Percentiles rank a stretch among this genome's conserved stretches.
Conservation (phyloP, 176 grass and related monocot genomes). For the Lolium rigidum region DNA sequence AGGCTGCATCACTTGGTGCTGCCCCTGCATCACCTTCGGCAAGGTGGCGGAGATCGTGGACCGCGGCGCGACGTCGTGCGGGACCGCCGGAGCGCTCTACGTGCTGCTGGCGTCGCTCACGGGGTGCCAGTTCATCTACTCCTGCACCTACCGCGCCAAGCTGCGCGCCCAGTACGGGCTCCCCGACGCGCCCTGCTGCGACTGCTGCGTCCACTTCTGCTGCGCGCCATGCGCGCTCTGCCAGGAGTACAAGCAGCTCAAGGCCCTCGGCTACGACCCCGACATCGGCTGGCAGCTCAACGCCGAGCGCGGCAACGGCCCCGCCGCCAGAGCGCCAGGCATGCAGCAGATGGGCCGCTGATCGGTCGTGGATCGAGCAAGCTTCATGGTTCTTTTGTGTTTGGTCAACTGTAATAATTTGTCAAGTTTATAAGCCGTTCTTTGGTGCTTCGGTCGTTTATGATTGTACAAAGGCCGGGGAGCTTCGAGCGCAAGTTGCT, state of each 20-base stretch:
- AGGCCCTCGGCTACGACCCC: slow-evolving; percentile 59
- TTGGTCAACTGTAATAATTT: no score
- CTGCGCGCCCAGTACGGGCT: slow-evolving; percentile 54
- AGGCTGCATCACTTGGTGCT: slow-evolving; percentile 64
- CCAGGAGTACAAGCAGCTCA: slow-evolving; percentile 77
- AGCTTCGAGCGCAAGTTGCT: no score
- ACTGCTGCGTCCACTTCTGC: slow-evolving; percentile 78
- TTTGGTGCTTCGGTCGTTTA: no score
- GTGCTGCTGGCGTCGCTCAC: slow-evolving; percentile 9
- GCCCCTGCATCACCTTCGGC: slow-evolving; percentile 73
- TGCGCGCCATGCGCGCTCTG: slow-evolving; percentile 59
- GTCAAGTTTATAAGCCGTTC: no score
- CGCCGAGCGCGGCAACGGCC: background rate
- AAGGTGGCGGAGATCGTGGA: slow-evolving; percentile 81
- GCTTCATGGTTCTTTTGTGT: no score
- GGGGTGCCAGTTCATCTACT: slow-evolving; percentile 62
- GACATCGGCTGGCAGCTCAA: slow-evolving; percentile 48
- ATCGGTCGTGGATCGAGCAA: background rate
- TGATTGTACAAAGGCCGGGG: no score
- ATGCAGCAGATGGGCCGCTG: slow-evolving; percentile 36
- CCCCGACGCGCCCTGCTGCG: slow-evolving; percentile 52
- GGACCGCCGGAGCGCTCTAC: slow-evolving; percentile 51
- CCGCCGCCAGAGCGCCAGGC: background rate
- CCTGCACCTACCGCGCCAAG: slow-evolving; percentile 63
- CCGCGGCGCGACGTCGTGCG: slow-evolving; percentile 62